Percentiles rank a stretch among this genome's conserved stretches.
phyloP scores from a whole-genome alignment of 805 yeast genomes.

The Lipomyces japonicus region DNA sequence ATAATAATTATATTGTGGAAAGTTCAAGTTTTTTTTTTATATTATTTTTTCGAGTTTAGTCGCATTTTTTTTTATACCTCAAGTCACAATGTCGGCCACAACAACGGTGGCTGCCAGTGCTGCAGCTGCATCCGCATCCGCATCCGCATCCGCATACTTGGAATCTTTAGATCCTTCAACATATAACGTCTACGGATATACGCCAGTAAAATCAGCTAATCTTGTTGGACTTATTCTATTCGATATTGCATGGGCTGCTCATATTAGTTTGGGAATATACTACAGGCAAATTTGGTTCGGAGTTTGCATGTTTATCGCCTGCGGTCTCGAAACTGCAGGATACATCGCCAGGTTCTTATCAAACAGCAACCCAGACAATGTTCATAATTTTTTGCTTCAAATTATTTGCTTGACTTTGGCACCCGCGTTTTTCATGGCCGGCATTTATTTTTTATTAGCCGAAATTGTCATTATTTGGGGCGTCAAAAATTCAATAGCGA shows the following conservation, averaged over 20 bases:
- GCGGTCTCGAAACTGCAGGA: slow-evolving; percentile 61
- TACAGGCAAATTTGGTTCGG: slow-evolving; percentile 66
- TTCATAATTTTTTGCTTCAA: slow-evolving; percentile 55
- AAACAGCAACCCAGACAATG: slow-evolving; percentile 29
- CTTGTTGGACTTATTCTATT: slow-evolving; percentile 53
- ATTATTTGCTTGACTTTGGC: slow-evolving; percentile 67
- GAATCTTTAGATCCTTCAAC: too few relatives aligned
- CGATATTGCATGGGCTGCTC: slow-evolving; percentile 46
- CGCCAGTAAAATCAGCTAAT: slow-evolving; percentile 58
- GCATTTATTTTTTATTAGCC: slow-evolving; percentile 67
- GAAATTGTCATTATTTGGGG: slow-evolving; percentile 64
- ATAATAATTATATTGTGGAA: too few relatives aligned
- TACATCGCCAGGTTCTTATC: slow-evolving; percentile 54
- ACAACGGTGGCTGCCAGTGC: too few relatives aligned
- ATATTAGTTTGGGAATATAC: slow-evolving; percentile 44
- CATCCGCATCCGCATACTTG: too few relatives aligned
- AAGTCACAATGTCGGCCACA: too few relatives aligned
- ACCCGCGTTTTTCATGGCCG: slow-evolving; percentile 83
- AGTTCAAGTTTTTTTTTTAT: too few relatives aligned
- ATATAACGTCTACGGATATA: slow-evolving; percentile 11
- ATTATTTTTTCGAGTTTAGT: too few relatives aligned
- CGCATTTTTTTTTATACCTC: too few relatives aligned
- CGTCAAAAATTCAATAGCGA: slow-evolving; percentile 43
- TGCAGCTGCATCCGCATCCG: too few relatives aligned
- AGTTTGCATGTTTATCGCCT: slow-evolving; percentile 52